These are phyloP conservation scores for Penicilliopsis zonata DNA, from an alignment of 495 filamentous ascomycete species.

Conservation along the genomic window DNA sequence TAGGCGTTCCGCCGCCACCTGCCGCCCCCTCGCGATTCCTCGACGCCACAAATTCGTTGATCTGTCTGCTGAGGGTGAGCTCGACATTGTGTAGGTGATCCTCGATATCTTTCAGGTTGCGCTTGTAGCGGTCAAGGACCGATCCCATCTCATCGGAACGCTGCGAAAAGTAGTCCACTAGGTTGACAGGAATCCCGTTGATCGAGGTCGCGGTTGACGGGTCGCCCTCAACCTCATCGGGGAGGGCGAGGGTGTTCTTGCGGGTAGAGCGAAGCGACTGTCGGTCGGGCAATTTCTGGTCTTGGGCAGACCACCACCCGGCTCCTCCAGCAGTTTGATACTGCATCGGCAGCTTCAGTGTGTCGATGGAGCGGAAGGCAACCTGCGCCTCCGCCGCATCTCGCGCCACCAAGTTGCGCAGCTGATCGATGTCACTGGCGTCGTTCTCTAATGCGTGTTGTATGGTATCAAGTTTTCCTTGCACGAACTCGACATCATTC, in stretches of 20 bases:
- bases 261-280: conserved; percentile 28
- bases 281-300: conserved; percentile 29
- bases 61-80: conserved; percentile 51
- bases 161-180: conserved; percentile 67
- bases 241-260: conserved; percentile 33
- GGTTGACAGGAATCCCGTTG: conserved; percentile 35
- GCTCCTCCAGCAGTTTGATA: conserved; percentile 42
- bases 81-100: conserved; percentile 69
- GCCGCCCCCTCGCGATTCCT: conserved; percentile 36
- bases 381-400: conserved; percentile 64
- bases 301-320: conserved; percentile 35
- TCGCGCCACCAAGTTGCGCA: conserved; percentile 47
- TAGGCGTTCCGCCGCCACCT: conserved; percentile 24
- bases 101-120: conserved; percentile 70
- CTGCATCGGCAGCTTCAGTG: conserved; percentile 60
- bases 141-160: conserved; percentile 59
- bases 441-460: conserved; percentile 63
- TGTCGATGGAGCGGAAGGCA: conserved; percentile 64
- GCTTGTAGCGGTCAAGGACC: conserved; percentile 52
- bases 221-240: conserved; percentile 51
- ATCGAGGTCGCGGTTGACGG: conserved; percentile 22
- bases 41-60: conserved; percentile 51
- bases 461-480: conserved; percentile 58
- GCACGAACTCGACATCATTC: conserved; percentile 63
- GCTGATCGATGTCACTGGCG: conserved; percentile 53